phyloP scores from a whole-genome alignment of 2,329 filamentous ascomycete genomes.

The Penicillium sp. region DNA sequence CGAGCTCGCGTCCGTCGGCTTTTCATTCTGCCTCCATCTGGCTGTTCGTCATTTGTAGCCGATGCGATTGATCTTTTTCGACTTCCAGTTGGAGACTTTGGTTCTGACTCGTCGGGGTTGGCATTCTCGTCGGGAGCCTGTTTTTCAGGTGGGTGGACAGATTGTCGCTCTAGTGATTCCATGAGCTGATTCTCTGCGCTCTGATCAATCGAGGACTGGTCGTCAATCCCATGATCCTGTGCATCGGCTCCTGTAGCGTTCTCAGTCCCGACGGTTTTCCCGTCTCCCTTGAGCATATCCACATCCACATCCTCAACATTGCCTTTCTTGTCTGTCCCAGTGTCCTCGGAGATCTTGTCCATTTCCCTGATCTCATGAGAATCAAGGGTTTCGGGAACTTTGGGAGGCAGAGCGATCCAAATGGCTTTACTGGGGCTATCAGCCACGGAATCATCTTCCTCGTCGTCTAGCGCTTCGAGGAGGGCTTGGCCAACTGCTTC shows the following conservation, averaged over 20 bases:
- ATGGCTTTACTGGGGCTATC: constrained; percentile 43
- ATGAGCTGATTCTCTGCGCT: constrained; percentile 40
- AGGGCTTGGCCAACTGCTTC: constrained; percentile 52
- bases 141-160: constrained; percentile 23
- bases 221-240: constrained; percentile 28
- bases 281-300: constrained; percentile 18
- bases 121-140: constrained; percentile 23
- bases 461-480: constrained; percentile 44
- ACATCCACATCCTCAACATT: constrained; percentile 18
- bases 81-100: constrained; percentile 40
- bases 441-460: constrained; percentile 36
- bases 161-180: constrained; percentile 38
- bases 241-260: constrained; percentile 9
- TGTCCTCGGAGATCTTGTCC: constrained; percentile 16
- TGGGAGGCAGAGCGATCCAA: constrained; percentile 43
- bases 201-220: constrained; percentile 38
- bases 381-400: constrained; percentile 25
- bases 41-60: constrained; percentile 59
- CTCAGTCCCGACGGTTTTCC: constrained; percentile 13
- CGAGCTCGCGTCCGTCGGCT: constrained; percentile 63
- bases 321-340: constrained; percentile 1
- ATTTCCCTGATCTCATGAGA: constrained; percentile 18
- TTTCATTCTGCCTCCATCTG: constrained; percentile 58
- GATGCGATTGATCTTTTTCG: constrained; percentile 64
- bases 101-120: constrained; percentile 31